Evolutionary conservation across 2,329 filamentous ascomycete genomes (phyloP).

Genomic region (Clathrospora elynae): DNA sequence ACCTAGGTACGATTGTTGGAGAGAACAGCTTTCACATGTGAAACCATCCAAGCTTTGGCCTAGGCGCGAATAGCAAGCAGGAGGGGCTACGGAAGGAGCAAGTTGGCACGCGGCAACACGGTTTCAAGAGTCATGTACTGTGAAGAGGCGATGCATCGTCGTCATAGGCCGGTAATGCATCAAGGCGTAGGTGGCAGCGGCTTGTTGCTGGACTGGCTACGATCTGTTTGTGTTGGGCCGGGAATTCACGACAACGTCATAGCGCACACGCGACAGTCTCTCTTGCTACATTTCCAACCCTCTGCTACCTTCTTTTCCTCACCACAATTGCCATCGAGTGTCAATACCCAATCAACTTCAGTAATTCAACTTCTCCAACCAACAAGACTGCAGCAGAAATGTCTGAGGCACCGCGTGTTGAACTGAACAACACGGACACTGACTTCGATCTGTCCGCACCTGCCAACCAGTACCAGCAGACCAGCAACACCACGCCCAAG

Average conservation of each 20-base stretch:
- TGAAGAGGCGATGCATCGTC: neutral
- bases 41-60: conserved; percentile 13
- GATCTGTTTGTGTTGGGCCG: too few species aligned
- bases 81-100: conserved; percentile 1
- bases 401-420: conserved; percentile 42
- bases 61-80: conserved; percentile 2
- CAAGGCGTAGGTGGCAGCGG: conserved; percentile 10
- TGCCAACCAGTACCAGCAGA: conserved; percentile 27
- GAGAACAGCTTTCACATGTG: conserved; percentile 22
- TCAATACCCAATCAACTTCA: neutral
- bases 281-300: too few species aligned
- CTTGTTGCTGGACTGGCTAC: too few species aligned
- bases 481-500: conserved; percentile 29
- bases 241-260: too few species aligned
- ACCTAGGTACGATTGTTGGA: too few species aligned
- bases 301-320: too few species aligned
- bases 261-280: too few species aligned
- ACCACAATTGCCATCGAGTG: too few species aligned
- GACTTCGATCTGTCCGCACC: conserved; percentile 38
- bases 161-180: too few species aligned
- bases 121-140: neutral
- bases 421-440: conserved; percentile 33
- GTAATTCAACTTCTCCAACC: neutral
- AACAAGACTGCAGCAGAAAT: conserved; percentile 19
- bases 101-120: conserved; percentile 5